These are phyloP conservation scores for Isatis tinctoria DNA, from an alignment of 345 rosid species.

Conservation along the genomic window DNA sequence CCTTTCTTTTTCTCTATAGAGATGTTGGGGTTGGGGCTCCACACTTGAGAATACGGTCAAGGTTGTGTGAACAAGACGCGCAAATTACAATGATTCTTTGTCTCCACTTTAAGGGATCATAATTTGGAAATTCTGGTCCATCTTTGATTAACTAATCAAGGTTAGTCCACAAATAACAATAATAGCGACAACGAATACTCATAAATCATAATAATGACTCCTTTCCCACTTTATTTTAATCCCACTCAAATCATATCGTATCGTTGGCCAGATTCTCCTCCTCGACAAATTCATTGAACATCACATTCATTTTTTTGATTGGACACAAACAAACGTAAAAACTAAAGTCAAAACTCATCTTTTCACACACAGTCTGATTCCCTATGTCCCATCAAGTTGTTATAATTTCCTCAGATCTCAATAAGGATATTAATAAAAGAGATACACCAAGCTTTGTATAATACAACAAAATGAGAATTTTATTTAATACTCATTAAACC, in stretches of 20 bases:
- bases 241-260: conserved; percentile 21
- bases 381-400: no score
- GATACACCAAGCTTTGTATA: neutral
- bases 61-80: neutral
- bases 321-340: conserved; percentile 7
- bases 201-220: neutral
- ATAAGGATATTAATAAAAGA: neutral
- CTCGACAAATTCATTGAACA: conserved; percentile 24
- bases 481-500: conserved; percentile 28
- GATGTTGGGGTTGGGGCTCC: no score
- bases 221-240: conserved; percentile 13
- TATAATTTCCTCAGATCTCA: no score
- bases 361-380: conserved; percentile 10
- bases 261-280: conserved; percentile 19
- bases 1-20: no score
- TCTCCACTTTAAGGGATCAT: conserved; percentile 4
- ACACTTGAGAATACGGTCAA: neutral
- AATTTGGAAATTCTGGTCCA: neutral
- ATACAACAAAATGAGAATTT: conserved; percentile 23
- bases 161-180: conserved; percentile 14
- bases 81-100: conserved; percentile 7
- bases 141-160: neutral
- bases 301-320: neutral
- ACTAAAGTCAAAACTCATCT: neutral
- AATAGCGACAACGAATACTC: conserved; percentile 17